These are phyloP conservation scores for Globisporangium alternatum DNA, from an alignment of 352 stramenopile species.

Conservation along the genomic window DNA sequence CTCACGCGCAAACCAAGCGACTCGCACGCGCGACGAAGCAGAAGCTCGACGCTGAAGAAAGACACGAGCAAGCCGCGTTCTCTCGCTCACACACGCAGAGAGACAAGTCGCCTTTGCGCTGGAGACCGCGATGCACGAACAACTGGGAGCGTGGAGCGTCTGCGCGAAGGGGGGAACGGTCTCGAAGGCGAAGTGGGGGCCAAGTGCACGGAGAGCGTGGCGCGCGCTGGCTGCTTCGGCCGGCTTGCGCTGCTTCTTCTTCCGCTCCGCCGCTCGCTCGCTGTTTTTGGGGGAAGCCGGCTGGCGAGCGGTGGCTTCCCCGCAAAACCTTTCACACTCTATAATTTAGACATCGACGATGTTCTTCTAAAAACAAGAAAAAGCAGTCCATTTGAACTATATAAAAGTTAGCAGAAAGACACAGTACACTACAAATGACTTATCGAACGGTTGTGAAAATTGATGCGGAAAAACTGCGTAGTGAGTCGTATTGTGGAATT, in stretches of 20 bases:
- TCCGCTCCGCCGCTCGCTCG: constrained; percentile 22
- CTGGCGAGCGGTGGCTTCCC: no score
- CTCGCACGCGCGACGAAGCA: no score
- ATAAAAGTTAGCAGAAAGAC: no score
- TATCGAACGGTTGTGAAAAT: no score
- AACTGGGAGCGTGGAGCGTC: background rate
- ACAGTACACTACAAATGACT: no score
- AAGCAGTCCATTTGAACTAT: no score
- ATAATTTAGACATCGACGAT: no score
- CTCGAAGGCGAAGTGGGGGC: background rate
- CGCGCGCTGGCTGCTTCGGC: constrained; percentile 25
- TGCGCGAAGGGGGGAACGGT: background rate
- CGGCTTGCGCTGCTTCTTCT: constrained; percentile 23
- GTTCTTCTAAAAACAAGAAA: no score
- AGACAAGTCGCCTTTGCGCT: background rate
- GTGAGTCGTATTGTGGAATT: no score
- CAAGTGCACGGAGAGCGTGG: background rate
- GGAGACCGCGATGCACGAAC: background rate
- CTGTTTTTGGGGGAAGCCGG: background rate
- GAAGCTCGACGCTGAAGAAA: no score
- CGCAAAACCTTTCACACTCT: no score
- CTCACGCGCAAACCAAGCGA: background rate
- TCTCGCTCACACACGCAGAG: background rate
- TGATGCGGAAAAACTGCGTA: no score
- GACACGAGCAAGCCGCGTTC: background rate